These are phyloP conservation scores for Gnomoniopsis smithogilvyi DNA, from an alignment of 2,329 filamentous ascomycete genomes.

Conservation along the genomic window DNA sequence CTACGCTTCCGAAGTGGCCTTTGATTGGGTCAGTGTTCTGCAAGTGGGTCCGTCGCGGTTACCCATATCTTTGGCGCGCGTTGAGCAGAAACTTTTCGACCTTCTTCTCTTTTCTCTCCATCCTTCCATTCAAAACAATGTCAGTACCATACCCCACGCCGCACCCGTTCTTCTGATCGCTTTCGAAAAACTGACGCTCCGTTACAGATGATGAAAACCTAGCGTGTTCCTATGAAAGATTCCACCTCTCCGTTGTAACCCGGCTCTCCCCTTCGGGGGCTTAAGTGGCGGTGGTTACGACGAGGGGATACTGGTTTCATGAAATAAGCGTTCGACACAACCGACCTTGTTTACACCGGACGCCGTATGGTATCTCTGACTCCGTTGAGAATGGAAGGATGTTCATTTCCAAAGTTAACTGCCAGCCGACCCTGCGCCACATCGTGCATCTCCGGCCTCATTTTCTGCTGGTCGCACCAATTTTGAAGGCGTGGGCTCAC, in stretches of 20 bases:
- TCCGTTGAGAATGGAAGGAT: slow-evolving; percentile 29
- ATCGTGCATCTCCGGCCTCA: neutral
- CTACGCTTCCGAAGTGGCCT: too few species aligned
- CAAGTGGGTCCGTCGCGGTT: slow-evolving; percentile 1
- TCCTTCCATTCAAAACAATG: slow-evolving; percentile 99
- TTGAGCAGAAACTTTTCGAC: slow-evolving; percentile 26
- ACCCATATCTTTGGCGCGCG: slow-evolving; percentile 17
- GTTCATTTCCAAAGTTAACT: neutral
- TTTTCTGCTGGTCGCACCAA: neutral
- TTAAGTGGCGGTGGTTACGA: slow-evolving; percentile 78
- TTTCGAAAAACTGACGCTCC: slow-evolving; percentile 29
- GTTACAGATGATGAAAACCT: slow-evolving; percentile 95
- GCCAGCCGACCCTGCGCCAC: neutral
- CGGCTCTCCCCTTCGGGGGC: slow-evolving; percentile 84
- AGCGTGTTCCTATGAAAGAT: slow-evolving; percentile 90
- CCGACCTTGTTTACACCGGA: slow-evolving; percentile 92
- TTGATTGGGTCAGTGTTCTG: neutral
- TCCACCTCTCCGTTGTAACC: slow-evolving; percentile 59
- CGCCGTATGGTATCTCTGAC: slow-evolving; percentile 99
- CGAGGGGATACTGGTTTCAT: slow-evolving; percentile 65
- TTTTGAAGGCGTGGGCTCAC: too few species aligned
- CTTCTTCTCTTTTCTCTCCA: slow-evolving; percentile 56
- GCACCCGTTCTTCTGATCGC: neutral
- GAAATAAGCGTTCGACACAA: slow-evolving; percentile 99
- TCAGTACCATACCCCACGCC: slow-evolving; percentile 50